Base-by-base conservation (phyloP, 805 yeast species). In the Saccharomyces kudriavzevii region DNA sequence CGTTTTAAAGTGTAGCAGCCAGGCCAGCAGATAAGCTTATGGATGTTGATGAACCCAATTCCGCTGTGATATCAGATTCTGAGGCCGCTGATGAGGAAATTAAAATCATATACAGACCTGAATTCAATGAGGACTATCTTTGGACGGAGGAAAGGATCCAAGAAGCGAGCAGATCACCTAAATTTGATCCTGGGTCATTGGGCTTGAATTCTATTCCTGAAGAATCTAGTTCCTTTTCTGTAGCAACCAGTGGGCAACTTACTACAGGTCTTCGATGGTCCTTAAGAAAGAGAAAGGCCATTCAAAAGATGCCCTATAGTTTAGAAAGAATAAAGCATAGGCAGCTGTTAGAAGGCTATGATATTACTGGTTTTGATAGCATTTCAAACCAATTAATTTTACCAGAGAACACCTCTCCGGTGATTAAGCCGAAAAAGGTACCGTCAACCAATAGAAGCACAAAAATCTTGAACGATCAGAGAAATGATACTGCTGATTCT, bases 301-400 rank as follows among this genome's bases (percentile, higher is more conserved):
- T 69, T n/a, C 72, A 69, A 51, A 64, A 61, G 48, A 61, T 64
- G 60, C 72, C 72, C 3, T 69, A 69, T 49, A 69, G 70, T 54
- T 52, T 69, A 30, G 72, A 69, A 47, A 60, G 70, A 45, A 57
- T 69, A 26, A 65, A 59, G 47, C 70, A 69, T 51, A 58, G 61
- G 49, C 69, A 68, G 30, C 50, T 62, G 4, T 40, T 69, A 45
- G 59, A 64, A 53, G 72, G 72, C 0, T 62, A 55, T 50, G 70
- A 65, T 50, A 56, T 66, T 1, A 52, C 68, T 0, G 48, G 55
- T 5, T 65, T 65, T 53, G 68, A 66, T 8, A 45, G 51, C 11
- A 54, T 56, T n/a, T 60, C 65, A 2, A 61, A 65, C 29, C 40
- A 56, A 2, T 49, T 66, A 1, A 46, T 43, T 4, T 53, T 63